A percentile compares a stretch with the other conserved stretches of the same genome.
Conservation (phyloP, 2,329 filamentous ascomycete species). For the Volutella citrinella region DNA sequence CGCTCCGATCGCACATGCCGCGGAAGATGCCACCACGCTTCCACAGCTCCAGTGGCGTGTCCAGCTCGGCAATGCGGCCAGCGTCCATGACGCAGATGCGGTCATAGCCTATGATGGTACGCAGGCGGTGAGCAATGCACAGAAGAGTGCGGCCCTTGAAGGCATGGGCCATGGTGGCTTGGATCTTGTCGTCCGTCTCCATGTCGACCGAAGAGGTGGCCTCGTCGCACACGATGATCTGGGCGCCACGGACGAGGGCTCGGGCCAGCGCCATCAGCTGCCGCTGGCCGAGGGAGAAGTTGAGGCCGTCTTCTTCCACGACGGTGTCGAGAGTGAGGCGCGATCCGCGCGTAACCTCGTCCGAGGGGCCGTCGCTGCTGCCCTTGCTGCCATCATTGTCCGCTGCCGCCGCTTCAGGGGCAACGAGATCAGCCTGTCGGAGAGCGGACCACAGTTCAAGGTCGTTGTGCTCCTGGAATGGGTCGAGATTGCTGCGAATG, state of each 20-base stretch:
- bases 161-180: constrained; percentile 78
- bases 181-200: constrained; percentile 95
- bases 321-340: constrained; percentile 78
- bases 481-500: constrained; percentile 75
- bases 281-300: constrained; percentile 92
- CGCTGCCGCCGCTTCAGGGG: constrained; percentile 68
- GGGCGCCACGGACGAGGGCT: constrained; percentile 80
- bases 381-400: constrained; percentile 66
- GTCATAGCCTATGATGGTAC: constrained; percentile 92
- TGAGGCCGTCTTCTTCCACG: constrained; percentile 92
- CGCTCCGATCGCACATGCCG: constrained; percentile 84
- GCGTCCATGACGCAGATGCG: constrained; percentile 96
- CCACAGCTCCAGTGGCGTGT: constrained; percentile 71
- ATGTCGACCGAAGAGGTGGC: constrained; percentile 92
- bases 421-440: constrained; percentile 71
- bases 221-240: constrained; percentile 96
- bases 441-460: constrained; percentile 75
- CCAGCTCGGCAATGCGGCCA: constrained; percentile 83
- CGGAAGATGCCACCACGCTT: constrained; percentile 75
- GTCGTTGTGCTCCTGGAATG: constrained; percentile 75
- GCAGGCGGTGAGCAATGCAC: constrained; percentile 88
- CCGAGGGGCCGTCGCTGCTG: no score
- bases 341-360: no score
- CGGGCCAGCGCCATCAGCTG: constrained; percentile 94
- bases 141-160: constrained; percentile 86